phyloP scores from a whole-genome alignment of 768 basidiomycete genomes.

The Pleurotus citrinopileatus region DNA sequence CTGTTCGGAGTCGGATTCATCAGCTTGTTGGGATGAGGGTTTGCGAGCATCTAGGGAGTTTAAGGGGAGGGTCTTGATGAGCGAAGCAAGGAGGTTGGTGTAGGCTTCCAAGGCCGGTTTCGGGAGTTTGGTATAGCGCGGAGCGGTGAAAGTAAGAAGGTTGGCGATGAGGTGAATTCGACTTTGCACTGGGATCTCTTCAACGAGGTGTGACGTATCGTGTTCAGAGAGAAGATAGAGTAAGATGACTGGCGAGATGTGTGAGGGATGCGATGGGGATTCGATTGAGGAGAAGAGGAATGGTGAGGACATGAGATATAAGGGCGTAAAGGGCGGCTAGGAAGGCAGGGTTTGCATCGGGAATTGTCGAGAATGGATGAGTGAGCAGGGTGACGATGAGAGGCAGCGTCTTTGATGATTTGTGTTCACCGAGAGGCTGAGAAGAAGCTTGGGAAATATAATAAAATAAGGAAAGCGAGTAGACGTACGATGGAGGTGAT shows the following conservation, averaged over 20 bases:
- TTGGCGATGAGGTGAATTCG: conserved; percentile 73
- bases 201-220: conserved; percentile 23
- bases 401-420: conserved; percentile 49
- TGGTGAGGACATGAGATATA: conserved; percentile 56
- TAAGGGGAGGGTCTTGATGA: conserved; percentile 53
- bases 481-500: conserved; percentile 50
- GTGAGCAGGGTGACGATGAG: conserved; percentile 45
- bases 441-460: conserved; percentile 1
- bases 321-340: conserved; percentile 34
- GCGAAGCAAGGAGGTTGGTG: conserved; percentile 44
- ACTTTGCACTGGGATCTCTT: conserved; percentile 23
- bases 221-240: conserved; percentile 33
- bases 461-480: neutral
- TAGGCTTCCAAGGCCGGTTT: conserved; percentile 47
- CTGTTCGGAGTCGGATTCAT: conserved; percentile 36
- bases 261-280: conserved; percentile 62
- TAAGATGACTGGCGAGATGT: conserved; percentile 61
- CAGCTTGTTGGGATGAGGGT: conserved; percentile 24
- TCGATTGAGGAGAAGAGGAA: conserved; percentile 78
- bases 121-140: conserved; percentile 54
- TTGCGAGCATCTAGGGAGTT: conserved; percentile 47
- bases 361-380: conserved; percentile 31
- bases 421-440: conserved; percentile 54
- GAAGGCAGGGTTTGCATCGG: conserved; percentile 21
- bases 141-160: conserved; percentile 58